phyloP scores from a whole-genome alignment of 73 alveolate species.

The Halteria grandinella region DNA sequence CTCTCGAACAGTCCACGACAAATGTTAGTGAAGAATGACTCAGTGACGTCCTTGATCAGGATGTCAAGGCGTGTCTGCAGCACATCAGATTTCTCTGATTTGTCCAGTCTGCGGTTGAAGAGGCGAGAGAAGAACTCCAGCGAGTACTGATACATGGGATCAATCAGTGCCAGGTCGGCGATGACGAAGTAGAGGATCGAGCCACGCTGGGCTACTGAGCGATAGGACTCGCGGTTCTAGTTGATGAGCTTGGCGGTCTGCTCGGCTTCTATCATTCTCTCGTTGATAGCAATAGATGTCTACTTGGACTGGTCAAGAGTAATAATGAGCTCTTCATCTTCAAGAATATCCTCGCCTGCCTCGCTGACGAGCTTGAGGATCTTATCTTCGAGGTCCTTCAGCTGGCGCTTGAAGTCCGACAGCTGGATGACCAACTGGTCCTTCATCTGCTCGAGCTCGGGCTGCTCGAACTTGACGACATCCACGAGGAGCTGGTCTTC shows the following conservation, averaged over 20 bases:
- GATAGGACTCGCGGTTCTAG: slow-evolving; percentile 92
- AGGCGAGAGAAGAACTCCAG: slow-evolving; percentile 98
- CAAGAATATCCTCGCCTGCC: slow-evolving; percentile 97
- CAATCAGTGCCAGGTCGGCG: slow-evolving; percentile 93
- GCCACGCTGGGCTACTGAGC: slow-evolving; percentile 98
- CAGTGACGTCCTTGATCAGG: slow-evolving; percentile 94
- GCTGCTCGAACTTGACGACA: slow-evolving; percentile 98
- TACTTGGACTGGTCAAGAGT: slow-evolving; percentile 96
- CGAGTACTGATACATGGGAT: slow-evolving; percentile 99
- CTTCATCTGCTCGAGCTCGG: slow-evolving; percentile 97
- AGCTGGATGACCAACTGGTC: slow-evolving; percentile 94
- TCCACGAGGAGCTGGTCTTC: slow-evolving; percentile 99
- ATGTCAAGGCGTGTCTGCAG: slow-evolving; percentile 88
- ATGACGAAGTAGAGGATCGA: slow-evolving; percentile 98
- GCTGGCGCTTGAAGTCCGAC: slow-evolving; percentile 94
- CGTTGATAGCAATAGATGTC: slow-evolving; percentile 92
- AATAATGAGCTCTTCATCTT: slow-evolving; percentile 97
- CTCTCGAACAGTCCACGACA: slow-evolving; percentile 99
- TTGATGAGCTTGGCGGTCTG: slow-evolving; percentile 94
- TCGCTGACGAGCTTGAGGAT: slow-evolving; percentile 93
- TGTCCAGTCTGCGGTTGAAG: slow-evolving; percentile 97
- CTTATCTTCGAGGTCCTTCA: slow-evolving; percentile 91
- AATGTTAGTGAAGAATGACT: slow-evolving; percentile 96
- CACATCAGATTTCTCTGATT: slow-evolving; percentile 90
- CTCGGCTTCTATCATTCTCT: slow-evolving; percentile 96